phyloP scores from a whole-genome alignment of 1,139 yeast species.

The Geotrichum phurueaensis region DNA sequence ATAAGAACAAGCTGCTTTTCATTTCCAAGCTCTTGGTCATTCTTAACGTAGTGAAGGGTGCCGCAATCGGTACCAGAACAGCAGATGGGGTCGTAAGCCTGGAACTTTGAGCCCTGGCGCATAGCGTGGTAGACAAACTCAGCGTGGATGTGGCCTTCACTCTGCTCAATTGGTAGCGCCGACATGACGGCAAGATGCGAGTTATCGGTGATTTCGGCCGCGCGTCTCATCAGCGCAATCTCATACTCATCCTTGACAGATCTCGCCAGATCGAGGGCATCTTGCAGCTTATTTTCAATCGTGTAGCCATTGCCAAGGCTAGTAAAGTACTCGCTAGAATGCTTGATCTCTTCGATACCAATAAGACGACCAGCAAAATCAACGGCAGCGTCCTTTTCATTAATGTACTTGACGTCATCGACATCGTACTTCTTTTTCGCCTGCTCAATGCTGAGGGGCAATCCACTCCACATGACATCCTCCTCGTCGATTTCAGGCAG shows the following conservation, averaged over 20 bases:
- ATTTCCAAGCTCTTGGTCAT: conserved; percentile 54
- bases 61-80: conserved; percentile 91
- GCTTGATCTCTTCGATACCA: conserved; percentile 8
- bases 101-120: conserved; percentile 85
- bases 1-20: conserved; percentile 65
- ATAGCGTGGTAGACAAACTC: conserved; percentile 90
- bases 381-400: conserved; percentile 19
- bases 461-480: conserved; percentile 94
- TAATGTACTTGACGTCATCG: conserved; percentile 63
- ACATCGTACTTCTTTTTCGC: conserved; percentile 67
- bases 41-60: conserved; percentile 81
- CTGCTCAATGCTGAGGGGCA: conserved; percentile 64
- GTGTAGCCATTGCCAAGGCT: not conserved
- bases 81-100: conserved; percentile 91
- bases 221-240: conserved; percentile 66
- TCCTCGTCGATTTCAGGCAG: conserved; percentile 80
- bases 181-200: conserved; percentile 91
- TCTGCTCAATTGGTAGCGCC: conserved; percentile 77
- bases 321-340: conserved; percentile 3
- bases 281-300: conserved; percentile 40
- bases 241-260: conserved; percentile 80
- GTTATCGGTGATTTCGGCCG: conserved; percentile 77
- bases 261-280: conserved; percentile 82
- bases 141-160: conserved; percentile 91
- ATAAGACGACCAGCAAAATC: conserved; percentile 23